Conservation (phyloP, 495 filamentous ascomycete genomes). For the Amniculicola lignicola region DNA sequence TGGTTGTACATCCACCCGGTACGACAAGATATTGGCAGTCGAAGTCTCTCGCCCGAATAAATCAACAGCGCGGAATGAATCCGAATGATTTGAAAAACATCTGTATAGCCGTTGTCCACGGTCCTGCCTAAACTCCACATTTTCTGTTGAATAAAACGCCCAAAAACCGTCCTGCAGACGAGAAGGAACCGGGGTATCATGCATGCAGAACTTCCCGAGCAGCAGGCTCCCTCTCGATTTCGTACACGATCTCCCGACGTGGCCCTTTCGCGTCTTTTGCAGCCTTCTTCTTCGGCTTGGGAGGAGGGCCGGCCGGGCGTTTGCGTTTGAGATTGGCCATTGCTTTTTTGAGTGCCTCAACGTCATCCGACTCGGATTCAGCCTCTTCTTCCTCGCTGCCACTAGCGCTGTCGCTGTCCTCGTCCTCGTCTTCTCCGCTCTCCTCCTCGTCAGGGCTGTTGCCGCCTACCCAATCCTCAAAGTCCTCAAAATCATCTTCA, state of each 20-base stretch:
- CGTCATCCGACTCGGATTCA: constrained; percentile 35
- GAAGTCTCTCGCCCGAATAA: too few relatives aligned
- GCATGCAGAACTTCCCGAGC: constrained; percentile 8
- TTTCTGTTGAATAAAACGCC: too few relatives aligned
- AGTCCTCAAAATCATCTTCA: constrained; percentile 62
- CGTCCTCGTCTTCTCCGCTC: constrained; percentile 33
- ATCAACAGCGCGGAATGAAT: too few relatives aligned
- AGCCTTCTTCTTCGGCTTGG: constrained; percentile 48
- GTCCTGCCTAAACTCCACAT: too few relatives aligned
- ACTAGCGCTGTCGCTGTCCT: constrained; percentile 34
- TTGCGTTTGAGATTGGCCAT: constrained; percentile 48
- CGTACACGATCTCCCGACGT: constrained; percentile 51
- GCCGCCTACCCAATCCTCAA: constrained; percentile 70
- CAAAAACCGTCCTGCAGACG: too few relatives aligned
- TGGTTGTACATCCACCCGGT: too few relatives aligned
- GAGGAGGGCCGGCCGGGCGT: constrained; percentile 37
- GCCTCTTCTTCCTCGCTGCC: constrained; percentile 46
- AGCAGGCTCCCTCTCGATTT: constrained; percentile 44
- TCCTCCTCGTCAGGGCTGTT: constrained; percentile 56
- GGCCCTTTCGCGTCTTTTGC: constrained; percentile 45
- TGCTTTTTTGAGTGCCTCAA: constrained; percentile 41
- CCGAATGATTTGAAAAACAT: too few relatives aligned
- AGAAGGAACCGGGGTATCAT: constrained; percentile 15
- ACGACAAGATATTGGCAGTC: too few relatives aligned
- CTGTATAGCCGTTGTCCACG: too few relatives aligned